These are phyloP conservation scores for Trichopus zeylanicus DNA, from an alignment of 116 monocot genomes.

Conservation along the genomic window DNA sequence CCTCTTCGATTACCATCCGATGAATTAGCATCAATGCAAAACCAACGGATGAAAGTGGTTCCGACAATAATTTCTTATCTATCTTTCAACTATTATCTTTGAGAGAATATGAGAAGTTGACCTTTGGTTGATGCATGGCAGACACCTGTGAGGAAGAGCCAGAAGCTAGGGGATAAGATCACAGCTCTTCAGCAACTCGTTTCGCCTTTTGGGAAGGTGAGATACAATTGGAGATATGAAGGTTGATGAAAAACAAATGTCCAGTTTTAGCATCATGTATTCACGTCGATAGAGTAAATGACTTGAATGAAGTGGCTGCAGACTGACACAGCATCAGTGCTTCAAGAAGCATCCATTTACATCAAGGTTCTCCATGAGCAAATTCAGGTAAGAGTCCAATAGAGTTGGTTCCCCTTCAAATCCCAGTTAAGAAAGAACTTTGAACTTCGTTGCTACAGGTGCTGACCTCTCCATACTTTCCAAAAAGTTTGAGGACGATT, in stretches of 20 bases:
- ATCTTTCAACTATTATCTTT: not conserved
- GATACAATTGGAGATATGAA: no score
- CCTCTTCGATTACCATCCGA: no score
- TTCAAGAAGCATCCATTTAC: not conserved
- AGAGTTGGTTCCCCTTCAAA: not conserved
- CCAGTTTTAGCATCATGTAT: no score
- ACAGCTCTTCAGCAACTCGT: conserved; percentile 2
- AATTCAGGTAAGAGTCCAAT: not conserved
- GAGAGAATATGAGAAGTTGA: not conserved
- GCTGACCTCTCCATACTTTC: not conserved
- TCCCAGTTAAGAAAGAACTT: no score
- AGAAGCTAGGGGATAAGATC: conserved; percentile 1
- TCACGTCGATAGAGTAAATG: no score
- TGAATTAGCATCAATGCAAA: not conserved
- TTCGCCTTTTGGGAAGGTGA: not conserved
- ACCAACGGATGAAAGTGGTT: not conserved
- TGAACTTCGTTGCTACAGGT: not conserved
- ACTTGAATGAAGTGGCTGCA: not conserved
- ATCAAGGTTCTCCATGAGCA: not conserved
- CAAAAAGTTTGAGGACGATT: not conserved
- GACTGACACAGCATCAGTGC: not conserved
- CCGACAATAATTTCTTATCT: not conserved
- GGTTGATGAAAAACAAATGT: no score
- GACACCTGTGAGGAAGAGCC: conserved; percentile 7
- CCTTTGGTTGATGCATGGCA: not conserved